These are phyloP conservation scores for Hypoxylon sp. DNA, from an alignment of 2,329 filamentous ascomycete species.

Conservation along the genomic window DNA sequence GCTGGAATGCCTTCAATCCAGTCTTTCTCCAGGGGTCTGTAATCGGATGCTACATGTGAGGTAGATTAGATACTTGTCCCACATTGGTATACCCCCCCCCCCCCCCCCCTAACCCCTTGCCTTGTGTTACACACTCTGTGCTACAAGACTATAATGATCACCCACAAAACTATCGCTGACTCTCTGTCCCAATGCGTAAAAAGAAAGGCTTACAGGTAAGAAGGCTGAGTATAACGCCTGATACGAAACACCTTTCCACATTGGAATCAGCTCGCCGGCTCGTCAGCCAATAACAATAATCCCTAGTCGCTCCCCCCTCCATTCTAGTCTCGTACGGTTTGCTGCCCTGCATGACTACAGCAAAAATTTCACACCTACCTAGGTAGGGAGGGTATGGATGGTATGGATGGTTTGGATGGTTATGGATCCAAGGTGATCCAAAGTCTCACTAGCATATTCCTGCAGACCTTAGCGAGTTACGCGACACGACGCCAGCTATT, in stretches of 20 bases:
- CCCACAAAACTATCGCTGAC: background rate
- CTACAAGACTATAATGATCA: constrained; percentile 14
- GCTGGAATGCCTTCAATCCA: constrained; percentile 23
- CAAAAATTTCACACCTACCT: constrained; percentile 28
- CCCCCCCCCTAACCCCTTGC: background rate
- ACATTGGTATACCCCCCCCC: constrained; percentile 16
- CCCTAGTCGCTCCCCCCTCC: constrained; percentile 24
- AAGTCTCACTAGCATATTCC: constrained; percentile 41
- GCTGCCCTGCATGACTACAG: constrained; percentile 41
- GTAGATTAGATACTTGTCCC: constrained; percentile 2
- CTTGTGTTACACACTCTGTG: constrained; percentile 23
- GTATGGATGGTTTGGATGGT: no score
- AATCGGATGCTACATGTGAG: background rate
- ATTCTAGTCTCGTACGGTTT: constrained; percentile 39
- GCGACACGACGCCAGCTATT: constrained; percentile 24
- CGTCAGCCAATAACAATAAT: constrained; percentile 34
- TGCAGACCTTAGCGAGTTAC: constrained; percentile 40
- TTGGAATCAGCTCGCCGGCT: constrained; percentile 26
- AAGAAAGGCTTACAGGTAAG: background rate
- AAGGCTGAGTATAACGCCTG: background rate
- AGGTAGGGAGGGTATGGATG: constrained; percentile 18
- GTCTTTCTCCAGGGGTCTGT: constrained; percentile 2
- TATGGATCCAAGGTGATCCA: constrained; percentile 37
- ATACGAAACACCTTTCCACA: constrained; percentile 20
- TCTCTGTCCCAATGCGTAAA: background rate